Base-by-base conservation (phyloP, 2,329 filamentous ascomycete genomes). In the Penicillium sp. region DNA sequence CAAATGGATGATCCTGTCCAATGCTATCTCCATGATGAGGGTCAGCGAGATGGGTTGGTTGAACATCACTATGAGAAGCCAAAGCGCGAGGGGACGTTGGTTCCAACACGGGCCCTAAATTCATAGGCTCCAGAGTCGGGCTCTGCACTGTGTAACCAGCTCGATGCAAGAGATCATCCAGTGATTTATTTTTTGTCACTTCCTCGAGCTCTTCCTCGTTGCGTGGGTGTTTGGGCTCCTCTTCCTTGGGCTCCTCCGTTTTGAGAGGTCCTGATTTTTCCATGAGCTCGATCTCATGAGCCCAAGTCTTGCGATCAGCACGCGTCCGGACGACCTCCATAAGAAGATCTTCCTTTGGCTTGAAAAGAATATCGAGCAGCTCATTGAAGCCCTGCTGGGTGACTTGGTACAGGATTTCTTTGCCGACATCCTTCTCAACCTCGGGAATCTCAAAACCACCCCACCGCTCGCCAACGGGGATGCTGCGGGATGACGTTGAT, bases 301-400 rank as follows among this genome's bases (percentile, higher is more conserved):
- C 64, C 69, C 70, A 84, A 55, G 76, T 79, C 47, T 84, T 77
- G 35, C 90, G 83, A 50, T 83, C 77, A 9, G 75, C 74, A 55
- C 81, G 82, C 0, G 87, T 89, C 44, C 81, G 78, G 8, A 82
- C 81, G 10, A 85, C 86, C 48, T 84, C 80, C 53, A 94, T 74
- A 1, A 90, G 86, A 16, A 89, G 69, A 56, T 92, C 86, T 69
- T 97, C 92, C 58, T 87, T 87, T 4, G 81, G 78, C 60, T 87
- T 87, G 75, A 99, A 99, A 0, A 99, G 79, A 1, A 85, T 81
- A 65, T 97, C 90, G 0, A 99, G 81, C 2, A 97, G 77, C 71
- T 97, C 91, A 64, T 97, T 96, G 74, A 96, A 90, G 0, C 90
- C 88, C 70, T 96, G 88, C 69, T 96, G 91, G 0, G 90, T 91